Base-by-base conservation (phyloP, 140 eudicot genomes). In the Bidens hawaiensis region DNA sequence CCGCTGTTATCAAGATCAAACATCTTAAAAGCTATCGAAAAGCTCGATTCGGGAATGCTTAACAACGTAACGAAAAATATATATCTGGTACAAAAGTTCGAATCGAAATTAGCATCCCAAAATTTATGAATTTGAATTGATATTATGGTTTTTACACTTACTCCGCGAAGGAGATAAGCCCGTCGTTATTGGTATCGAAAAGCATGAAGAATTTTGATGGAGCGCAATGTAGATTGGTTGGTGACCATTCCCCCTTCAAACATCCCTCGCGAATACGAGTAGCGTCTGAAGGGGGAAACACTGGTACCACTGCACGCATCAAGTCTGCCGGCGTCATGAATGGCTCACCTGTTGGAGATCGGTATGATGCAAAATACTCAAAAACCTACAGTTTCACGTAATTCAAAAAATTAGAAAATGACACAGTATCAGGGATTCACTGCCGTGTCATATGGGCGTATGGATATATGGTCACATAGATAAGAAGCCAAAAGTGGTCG, bases 241-340 rank as follows among this genome's bases (percentile, higher is more conserved):
- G 73, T 13, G 52, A 64, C 53, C 50, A 24, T 16, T 91, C 99
- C 31, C 99, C 99, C 68, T 77, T 77, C 63, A 91, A 77, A 58
- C 43, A 68, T 30, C 99, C 99, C 24, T 74, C 96, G 46, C 98
- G 83, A 27, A 91, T 81, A 48, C 67, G 75, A 51, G 69, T 61
- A 30, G 96, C 78, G 71, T 85, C 95, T 6, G 95, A 77, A 63
- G 96, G 93, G 11, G 99, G 95, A 75, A 91, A 91, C 47, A 91
- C 96, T 3, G 96, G 95, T 62, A 91, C 96, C 62, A 88, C 81
- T 22, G 99, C 99, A 58, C 95, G 74, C 99, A 91, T 91, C 70
- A 91, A 72, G 70, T 91, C 99, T 0, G 91, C 80, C 9, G 99
- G 85, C 14, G 88, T 85, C 99, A 91, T 91, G 34, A 70, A 79